Conservation (phyloP, 2,329 filamentous ascomycete species). For the Botrytis fabae region DNA sequence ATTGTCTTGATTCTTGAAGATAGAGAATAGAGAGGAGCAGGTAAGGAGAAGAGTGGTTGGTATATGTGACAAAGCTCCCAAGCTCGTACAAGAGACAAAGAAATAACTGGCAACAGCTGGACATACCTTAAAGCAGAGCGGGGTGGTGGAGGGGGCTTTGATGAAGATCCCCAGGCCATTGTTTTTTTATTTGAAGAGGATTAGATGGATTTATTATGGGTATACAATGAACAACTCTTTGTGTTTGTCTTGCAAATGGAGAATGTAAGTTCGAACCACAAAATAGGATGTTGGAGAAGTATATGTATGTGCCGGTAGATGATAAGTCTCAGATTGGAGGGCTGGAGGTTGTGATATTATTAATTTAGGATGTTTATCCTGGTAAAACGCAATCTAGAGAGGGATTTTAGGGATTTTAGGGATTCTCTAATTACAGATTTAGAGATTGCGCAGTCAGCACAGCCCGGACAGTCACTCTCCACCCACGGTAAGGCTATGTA, state of each 20-base stretch:
- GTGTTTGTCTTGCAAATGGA: not conserved
- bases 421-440: not conserved
- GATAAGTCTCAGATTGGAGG: not conserved
- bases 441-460: not conserved
- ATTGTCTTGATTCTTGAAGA: not conserved
- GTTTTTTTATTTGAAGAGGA: not conserved
- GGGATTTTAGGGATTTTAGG: not conserved
- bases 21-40: not conserved
- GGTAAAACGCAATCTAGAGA: not conserved
- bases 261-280: not conserved
- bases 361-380: conserved; percentile 1
- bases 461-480: not conserved
- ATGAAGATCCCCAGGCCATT: conserved; percentile 42
- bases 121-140: conserved; percentile 40
- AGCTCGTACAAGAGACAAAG: conserved; percentile 1
- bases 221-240: not conserved
- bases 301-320: not conserved
- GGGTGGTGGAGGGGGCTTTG: conserved; percentile 38
- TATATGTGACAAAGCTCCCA: not conserved
- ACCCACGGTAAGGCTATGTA: not conserved
- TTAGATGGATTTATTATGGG: conserved; percentile 10
- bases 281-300: not conserved
- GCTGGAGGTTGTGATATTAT: not conserved
- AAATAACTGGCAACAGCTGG: not conserved
- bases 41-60: not conserved